phyloP scores from a whole-genome alignment of 2,329 filamentous ascomycete genomes.

The Neobulgaria alba region DNA sequence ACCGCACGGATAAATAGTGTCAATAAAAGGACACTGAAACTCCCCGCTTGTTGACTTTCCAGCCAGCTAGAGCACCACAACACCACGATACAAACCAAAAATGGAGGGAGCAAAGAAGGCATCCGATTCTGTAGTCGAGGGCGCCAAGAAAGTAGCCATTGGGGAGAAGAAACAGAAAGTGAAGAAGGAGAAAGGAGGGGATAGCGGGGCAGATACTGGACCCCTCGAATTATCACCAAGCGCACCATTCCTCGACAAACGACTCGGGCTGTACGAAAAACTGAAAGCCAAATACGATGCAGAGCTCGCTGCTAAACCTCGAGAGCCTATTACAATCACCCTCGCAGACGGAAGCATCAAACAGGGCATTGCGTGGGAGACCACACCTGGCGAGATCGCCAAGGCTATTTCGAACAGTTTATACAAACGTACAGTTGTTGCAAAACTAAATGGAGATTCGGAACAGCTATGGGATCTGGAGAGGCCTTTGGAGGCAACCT shows the following conservation, averaged over 20 bases:
- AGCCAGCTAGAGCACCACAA: constrained; percentile 8
- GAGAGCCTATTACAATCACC: constrained; percentile 65
- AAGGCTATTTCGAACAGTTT: constrained; percentile 77
- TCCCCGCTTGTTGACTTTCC: not conserved
- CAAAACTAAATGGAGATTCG: constrained; percentile 65
- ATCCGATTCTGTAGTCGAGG: constrained; percentile 43
- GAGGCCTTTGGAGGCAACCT: constrained; percentile 79
- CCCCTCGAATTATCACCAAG: constrained; percentile 39
- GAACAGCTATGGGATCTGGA: constrained; percentile 84
- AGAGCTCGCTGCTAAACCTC: constrained; percentile 62
- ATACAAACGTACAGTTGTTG: constrained; percentile 79
- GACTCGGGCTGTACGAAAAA: constrained; percentile 80
- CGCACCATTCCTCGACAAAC: constrained; percentile 73
- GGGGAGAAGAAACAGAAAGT: constrained; percentile 32
- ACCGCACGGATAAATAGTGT: not conserved
- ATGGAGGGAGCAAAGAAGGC: constrained; percentile 43
- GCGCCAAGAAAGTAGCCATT: constrained; percentile 51
- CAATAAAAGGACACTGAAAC: not conserved
- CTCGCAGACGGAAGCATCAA: constrained; percentile 64
- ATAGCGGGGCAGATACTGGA: constrained; percentile 28
- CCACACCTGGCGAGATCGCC: constrained; percentile 71
- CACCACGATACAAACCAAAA: constrained; percentile 15
- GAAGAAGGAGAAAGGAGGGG: constrained; percentile 43
- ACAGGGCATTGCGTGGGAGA: constrained; percentile 80
- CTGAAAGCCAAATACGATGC: constrained; percentile 78